phyloP scores from a whole-genome alignment of 2,329 filamentous ascomycete species.

The Ceratocystis alfenasii region DNA sequence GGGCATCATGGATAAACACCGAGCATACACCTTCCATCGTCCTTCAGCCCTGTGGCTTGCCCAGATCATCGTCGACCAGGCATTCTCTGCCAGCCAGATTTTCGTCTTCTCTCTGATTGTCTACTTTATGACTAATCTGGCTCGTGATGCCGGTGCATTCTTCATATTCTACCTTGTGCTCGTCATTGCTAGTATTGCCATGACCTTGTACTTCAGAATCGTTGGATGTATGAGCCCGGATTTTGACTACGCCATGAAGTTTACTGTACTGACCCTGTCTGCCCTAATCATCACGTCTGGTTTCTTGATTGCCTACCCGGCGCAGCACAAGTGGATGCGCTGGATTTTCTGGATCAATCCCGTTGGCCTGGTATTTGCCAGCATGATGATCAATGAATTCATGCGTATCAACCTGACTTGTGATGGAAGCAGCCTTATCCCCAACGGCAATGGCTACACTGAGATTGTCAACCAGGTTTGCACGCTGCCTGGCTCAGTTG shows the following conservation, averaged over 20 bases:
- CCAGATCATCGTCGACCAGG: constrained; percentile 66
- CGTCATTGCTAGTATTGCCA: constrained; percentile 54
- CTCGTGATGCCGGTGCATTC: constrained; percentile 60
- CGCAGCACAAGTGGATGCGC: constrained; percentile 60
- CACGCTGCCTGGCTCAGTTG: constrained; percentile 58
- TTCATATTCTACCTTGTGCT: constrained; percentile 66
- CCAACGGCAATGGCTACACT: constrained; percentile 55
- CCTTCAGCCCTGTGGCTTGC: constrained; percentile 74
- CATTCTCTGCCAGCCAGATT: constrained; percentile 60
- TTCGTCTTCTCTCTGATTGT: constrained; percentile 62
- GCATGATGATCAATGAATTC: constrained; percentile 84
- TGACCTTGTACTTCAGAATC: constrained; percentile 68
- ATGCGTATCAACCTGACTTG: constrained; percentile 56
- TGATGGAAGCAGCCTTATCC: constrained; percentile 54
- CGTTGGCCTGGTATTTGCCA: constrained; percentile 60
- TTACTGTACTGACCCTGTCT: constrained; percentile 66
- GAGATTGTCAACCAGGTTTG: constrained; percentile 69
- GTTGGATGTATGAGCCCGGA: constrained; percentile 64
- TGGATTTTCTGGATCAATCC: constrained; percentile 74
- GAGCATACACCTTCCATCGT: constrained; percentile 69
- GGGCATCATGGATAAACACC: constrained; percentile 71
- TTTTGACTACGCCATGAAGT: constrained; percentile 77
- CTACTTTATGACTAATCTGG: constrained; percentile 65
- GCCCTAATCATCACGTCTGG: constrained; percentile 72
- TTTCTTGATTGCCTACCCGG: constrained; percentile 70